phyloP scores from a whole-genome alignment of 305 asterid species.

The Coffea humblotiana region DNA sequence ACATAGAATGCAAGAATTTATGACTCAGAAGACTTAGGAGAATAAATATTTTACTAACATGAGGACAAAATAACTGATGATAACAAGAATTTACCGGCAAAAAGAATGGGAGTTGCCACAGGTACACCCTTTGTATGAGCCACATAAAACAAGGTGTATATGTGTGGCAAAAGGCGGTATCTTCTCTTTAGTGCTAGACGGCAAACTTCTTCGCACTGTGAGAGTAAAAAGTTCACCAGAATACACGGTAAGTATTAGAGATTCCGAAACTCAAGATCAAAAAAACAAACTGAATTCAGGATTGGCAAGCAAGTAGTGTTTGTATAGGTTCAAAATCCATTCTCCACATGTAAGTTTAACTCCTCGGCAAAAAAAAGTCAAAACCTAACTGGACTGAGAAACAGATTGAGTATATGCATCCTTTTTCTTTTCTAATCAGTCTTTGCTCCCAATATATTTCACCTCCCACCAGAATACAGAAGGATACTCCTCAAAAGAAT shows the following conservation, averaged over 20 bases:
- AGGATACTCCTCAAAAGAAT: not conserved
- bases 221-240: constrained; percentile 12
- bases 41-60: not conserved
- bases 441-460: not conserved
- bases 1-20: constrained; percentile 27
- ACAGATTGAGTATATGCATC: not conserved
- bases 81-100: constrained; percentile 56
- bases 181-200: constrained; percentile 90
- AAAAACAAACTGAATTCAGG: not conserved
- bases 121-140: constrained; percentile 84
- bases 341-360: not conserved
- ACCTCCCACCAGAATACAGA: not conserved
- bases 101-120: constrained; percentile 82
- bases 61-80: constrained; percentile 15
- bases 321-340: not conserved
- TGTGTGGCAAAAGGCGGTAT: constrained; percentile 83
- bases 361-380: too few relatives aligned
- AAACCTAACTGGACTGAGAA: not conserved
- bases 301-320: not conserved
- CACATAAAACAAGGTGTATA: constrained; percentile 82
- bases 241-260: constrained; percentile 11
- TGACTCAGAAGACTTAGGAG: not conserved
- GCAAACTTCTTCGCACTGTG: constrained; percentile 94
- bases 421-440: not conserved
- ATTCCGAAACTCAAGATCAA: not conserved